Conservation (phyloP, 441 rosid species). For the Manihot esculenta region DNA sequence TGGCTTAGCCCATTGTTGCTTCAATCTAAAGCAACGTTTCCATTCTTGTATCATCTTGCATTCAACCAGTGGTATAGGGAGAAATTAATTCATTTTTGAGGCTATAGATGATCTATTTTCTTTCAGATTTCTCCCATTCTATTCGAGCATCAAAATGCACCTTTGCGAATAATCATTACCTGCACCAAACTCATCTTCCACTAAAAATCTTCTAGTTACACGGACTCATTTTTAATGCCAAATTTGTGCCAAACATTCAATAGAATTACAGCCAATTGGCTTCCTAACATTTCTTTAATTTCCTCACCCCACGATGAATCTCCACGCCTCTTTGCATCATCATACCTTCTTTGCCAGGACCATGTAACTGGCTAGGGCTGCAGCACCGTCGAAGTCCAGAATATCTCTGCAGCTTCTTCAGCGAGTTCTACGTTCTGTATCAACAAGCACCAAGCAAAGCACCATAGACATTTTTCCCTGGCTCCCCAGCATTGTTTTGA, state of each 20-base stretch:
- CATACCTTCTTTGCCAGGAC: background rate
- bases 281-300: too few species aligned
- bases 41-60: background rate
- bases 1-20: background rate
- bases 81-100: background rate
- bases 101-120: background rate
- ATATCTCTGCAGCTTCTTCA: background rate
- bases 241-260: background rate
- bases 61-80: background rate
- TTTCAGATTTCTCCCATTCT: too few species aligned
- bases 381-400: background rate
- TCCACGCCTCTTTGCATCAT: background rate
- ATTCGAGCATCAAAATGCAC: too few species aligned
- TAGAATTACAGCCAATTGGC: background rate
- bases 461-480: background rate
- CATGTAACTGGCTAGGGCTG: background rate
- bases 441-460: background rate
- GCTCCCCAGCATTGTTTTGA: background rate
- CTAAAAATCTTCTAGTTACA: background rate
- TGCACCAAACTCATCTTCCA: background rate
- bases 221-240: background rate
- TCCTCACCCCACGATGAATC: too few species aligned
- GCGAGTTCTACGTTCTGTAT: background rate
- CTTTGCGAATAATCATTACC: background rate
- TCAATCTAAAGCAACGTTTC: background rate